phyloP scores from a whole-genome alignment of 495 filamentous ascomycete genomes.

The Xanthoparmelia taractica region DNA sequence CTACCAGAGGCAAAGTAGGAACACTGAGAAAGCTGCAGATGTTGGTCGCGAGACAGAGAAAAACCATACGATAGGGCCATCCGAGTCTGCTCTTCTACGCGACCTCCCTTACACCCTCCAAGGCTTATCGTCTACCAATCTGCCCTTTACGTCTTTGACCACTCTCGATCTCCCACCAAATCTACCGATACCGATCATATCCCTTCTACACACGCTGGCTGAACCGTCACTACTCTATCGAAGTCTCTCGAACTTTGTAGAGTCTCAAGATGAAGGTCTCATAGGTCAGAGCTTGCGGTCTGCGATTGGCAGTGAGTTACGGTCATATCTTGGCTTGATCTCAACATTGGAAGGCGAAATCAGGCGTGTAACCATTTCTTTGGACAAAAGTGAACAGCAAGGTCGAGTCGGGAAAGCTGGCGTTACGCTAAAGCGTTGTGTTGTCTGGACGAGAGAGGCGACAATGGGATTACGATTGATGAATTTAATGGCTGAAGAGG shows the following conservation, averaged over 20 bases:
- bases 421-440: constrained; percentile 92
- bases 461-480: constrained; percentile 94
- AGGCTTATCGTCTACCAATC: constrained; percentile 76
- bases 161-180: constrained; percentile 65
- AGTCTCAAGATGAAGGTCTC: constrained; percentile 60
- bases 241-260: constrained; percentile 69
- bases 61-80: constrained; percentile 22
- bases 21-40: constrained; percentile 1
- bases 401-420: constrained; percentile 72
- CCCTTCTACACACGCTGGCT: constrained; percentile 78
- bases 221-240: constrained; percentile 89
- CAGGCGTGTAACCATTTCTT: constrained; percentile 61
- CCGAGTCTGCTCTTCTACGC: constrained; percentile 70
- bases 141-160: constrained; percentile 61
- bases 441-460: constrained; percentile 94
- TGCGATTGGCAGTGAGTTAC: constrained; percentile 74
- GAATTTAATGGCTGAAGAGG: constrained; percentile 88
- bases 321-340: constrained; percentile 86
- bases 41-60: constrained; percentile 4
- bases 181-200: constrained; percentile 76
- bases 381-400: constrained; percentile 56
- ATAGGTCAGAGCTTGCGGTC: constrained; percentile 92
- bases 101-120: constrained; percentile 93
- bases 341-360: constrained; percentile 94
- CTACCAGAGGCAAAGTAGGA: constrained; percentile 1